A percentile compares a stretch with the other conserved stretches of the same genome.
phyloP scores from a whole-genome alignment of 805 yeast genomes.

The Hanseniaspora taiwanica region DNA sequence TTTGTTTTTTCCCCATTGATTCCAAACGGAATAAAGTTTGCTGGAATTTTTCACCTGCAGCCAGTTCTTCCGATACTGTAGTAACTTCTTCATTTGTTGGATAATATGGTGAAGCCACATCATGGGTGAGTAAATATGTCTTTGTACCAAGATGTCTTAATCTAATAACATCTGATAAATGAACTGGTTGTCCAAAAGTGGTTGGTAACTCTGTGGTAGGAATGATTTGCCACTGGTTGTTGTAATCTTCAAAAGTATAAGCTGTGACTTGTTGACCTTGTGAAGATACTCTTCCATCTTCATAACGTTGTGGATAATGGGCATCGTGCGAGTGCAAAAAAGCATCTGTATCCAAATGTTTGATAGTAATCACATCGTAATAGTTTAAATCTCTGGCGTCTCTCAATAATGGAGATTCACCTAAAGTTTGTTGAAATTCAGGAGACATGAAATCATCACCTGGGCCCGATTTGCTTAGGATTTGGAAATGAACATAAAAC shows the following conservation, averaged over 20 bases:
- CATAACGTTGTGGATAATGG: slow-evolving; percentile 80
- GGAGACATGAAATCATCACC: slow-evolving; percentile 95
- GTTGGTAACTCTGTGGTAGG: slow-evolving; percentile 41
- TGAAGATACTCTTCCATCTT: slow-evolving; percentile 90
- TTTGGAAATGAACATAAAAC: slow-evolving; percentile 83
- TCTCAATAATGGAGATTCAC: slow-evolving; percentile 65
- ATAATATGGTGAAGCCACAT: slow-evolving; percentile 86
- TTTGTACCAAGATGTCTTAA: slow-evolving; percentile 71
- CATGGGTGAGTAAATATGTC: slow-evolving; percentile 75
- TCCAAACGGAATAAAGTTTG: slow-evolving; percentile 72
- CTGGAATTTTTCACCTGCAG: slow-evolving; percentile 40
- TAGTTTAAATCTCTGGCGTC: slow-evolving; percentile 62
- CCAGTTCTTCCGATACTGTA: slow-evolving; percentile 49
- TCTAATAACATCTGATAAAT: slow-evolving; percentile 63
- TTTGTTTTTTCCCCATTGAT: slow-evolving; percentile 37
- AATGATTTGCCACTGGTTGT: slow-evolving; percentile 78
- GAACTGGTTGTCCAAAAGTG: slow-evolving; percentile 36
- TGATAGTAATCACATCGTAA: slow-evolving; percentile 62
- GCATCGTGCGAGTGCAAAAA: slow-evolving; percentile 71
- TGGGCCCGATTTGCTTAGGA: slow-evolving; percentile 79
- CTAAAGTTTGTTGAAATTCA: slow-evolving; percentile 84
- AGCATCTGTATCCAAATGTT: slow-evolving; percentile 69
- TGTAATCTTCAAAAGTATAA: slow-evolving; percentile 37
- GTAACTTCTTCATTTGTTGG: slow-evolving; percentile 94
- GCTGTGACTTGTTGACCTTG: slow-evolving; percentile 92